Evolutionary conservation across 2,329 filamentous ascomycete species (phyloP).

Genomic region (Podosphaera leucotricha): DNA sequence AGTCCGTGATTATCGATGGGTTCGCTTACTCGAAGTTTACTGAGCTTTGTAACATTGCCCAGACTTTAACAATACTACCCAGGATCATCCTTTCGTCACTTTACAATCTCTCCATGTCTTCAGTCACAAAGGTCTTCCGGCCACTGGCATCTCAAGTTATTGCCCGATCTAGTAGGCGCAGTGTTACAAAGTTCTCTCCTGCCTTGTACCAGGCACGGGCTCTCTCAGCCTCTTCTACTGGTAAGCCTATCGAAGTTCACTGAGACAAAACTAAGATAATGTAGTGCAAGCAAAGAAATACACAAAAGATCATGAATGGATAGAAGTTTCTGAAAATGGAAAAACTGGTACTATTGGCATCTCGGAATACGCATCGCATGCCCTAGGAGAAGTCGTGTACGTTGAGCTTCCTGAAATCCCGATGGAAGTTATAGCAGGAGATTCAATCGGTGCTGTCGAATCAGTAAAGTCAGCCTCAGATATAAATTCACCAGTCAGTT

Average conservation of each 20-base stretch:
- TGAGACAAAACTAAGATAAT: background rate
- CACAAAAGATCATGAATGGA: conserved; percentile 96
- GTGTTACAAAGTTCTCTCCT: conserved; percentile 7
- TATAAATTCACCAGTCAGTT: conserved; percentile 71
- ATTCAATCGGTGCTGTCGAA: conserved; percentile 83
- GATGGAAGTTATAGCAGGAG: conserved; percentile 46
- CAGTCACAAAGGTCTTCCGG: conserved; percentile 28
- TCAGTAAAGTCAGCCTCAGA: conserved; percentile 97
- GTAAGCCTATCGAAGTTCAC: conserved; percentile 17
- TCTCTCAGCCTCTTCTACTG: conserved; percentile 21
- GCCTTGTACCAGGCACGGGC: conserved; percentile 19
- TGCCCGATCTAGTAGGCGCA: conserved; percentile 5
- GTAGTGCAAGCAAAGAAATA: conserved; percentile 41
- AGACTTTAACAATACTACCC: background rate
- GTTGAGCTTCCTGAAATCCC: conserved; percentile 69
- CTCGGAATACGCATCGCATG: conserved; percentile 72
- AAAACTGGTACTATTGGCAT: conserved; percentile 69
- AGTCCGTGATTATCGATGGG: background rate
- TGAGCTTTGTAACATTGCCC: background rate
- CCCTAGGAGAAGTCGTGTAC: conserved; percentile 89
- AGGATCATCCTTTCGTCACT: background rate
- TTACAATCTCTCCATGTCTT: conserved; percentile 25
- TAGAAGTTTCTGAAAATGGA: conserved; percentile 64
- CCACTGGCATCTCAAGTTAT: conserved; percentile 15
- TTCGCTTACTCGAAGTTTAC: conserved; percentile 1